Base-by-base conservation (phyloP, 345 rosid species). In the Populus alba region DNA sequence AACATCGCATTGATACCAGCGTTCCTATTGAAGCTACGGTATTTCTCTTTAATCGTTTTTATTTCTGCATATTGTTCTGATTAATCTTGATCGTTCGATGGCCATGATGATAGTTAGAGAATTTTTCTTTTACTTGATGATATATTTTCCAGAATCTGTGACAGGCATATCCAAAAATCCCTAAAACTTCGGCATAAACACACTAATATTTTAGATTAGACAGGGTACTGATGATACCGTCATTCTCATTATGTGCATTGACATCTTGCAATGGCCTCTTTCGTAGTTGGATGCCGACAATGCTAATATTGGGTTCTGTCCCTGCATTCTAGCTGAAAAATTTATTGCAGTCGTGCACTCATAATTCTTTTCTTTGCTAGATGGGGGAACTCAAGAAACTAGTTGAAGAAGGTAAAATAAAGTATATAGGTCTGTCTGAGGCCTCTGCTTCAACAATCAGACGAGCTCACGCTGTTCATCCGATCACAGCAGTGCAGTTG, bases 391-490 rank as follows among this genome's bases (percentile, higher is more conserved):
- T 93, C 51, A 90, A 91, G 89, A 93, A 89, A 67, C 87, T 93
- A 0, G 89, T 90, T 3, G 92, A 87, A 78, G 94, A 89, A 76
- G 94, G 97, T 53, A 90, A 93, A 75, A 81, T 93, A 75, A 93
- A 90, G 84, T 91, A 90, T 67, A 74, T 89, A 0, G 96, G 92
- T 66, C 74, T 93, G 17, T 90, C 94, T 0, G 92, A 93, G 85
- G 96, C 94, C 45, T 93, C 94, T 22, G 90, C 94, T 31, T 88
- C 95, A 37, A 90, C 94, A 37, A 91, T 92, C 63, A 88, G 91
- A 83, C 76, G 97, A 71, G 97, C 94, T 20, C 94, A 91, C 77
- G 92, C 88, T 31, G 87, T 91, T 82, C 97, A 91, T 66, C 96
- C 96, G 0, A 82, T 91, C 0, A 29, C 31, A 29, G 31, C 31